Base-by-base conservation (phyloP, 208 protist genomes). In the Crithidia fasciculata region DNA sequence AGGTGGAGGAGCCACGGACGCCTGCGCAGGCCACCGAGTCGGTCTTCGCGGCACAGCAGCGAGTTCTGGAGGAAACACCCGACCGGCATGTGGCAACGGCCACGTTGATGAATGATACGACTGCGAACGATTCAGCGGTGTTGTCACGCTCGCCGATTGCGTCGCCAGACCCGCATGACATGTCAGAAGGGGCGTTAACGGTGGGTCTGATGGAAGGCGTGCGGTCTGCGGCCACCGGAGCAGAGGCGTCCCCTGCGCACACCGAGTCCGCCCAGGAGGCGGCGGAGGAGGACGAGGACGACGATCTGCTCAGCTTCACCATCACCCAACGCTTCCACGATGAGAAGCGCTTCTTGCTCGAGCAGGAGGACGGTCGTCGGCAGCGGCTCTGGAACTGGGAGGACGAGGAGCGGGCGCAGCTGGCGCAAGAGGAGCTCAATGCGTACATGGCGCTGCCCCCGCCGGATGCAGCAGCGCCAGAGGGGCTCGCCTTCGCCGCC, bases 301-400 rank as follows among this genome's bases (percentile, higher is more conserved):
- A 68, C 9, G 82, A 88, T 50, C 60, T 74, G 53, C 76, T 90
- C 45, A 87, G 76, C 76, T 91, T 82, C 84, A 94, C 89, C 28
- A 91, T 72, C 43, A 94, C 86, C 52, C 89, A 94, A 76, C 81
- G 82, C 67, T 94, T 87, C 74, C 72, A 90, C 75, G 89, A 94
- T 45, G 89, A 94, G 67, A 76, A 69, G 64, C 78, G 76, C 13
- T 87, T 87, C 65, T 47, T 88, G 16, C 71, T 85, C 0, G 80
- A 90, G 70, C 75, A 86, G 68, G 89, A 94, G 68, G 72, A 80
- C 18, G 82, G 50, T 19, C 84, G 85, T 43, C 83, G 89, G 7
- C 76, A 84, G 76, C 89, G 89, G 4, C 70, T 94, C 50, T 64
- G 67, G 54, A 94, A 94, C 80, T 90, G 84, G 84, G 86, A 91